Conservation (phyloP, 306 rosid species). For the Prunus dulcis region DNA sequence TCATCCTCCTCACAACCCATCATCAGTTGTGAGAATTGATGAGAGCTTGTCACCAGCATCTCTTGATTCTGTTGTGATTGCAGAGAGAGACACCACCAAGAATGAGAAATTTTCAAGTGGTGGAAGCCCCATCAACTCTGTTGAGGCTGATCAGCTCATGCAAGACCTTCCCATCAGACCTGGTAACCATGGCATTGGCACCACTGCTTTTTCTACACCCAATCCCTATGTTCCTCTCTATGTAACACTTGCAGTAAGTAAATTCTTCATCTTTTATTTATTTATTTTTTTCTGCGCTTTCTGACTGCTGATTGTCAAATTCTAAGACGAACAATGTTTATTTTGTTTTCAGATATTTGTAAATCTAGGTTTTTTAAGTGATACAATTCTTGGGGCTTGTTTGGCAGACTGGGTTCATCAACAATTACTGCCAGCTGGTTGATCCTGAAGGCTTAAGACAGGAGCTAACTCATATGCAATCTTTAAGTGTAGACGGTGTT, state of each 20-base stretch:
- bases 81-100: conserved; percentile 72
- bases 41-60: conserved; percentile 84
- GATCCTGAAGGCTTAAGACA: conserved; percentile 77
- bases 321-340: background rate
- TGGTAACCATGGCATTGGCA: conserved; percentile 37
- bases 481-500: conserved; percentile 79
- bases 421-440: conserved; percentile 84
- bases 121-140: conserved; percentile 54
- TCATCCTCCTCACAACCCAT: conserved; percentile 24
- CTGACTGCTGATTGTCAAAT: background rate
- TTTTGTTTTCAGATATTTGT: conserved; percentile 11
- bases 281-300: conserved; percentile 12
- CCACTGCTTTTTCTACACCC: conserved; percentile 51
- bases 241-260: conserved; percentile 69
- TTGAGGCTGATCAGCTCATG: conserved; percentile 84
- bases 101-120: conserved; percentile 52
- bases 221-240: conserved; percentile 82
- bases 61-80: conserved; percentile 85
- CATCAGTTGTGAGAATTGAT: conserved; percentile 59
- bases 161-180: conserved; percentile 55
- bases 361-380: conserved; percentile 10
- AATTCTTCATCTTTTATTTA: background rate
- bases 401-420: conserved; percentile 69
- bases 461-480: conserved; percentile 71
- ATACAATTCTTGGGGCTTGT: conserved; percentile 24